These are phyloP conservation scores for Lactuca saligna DNA, from an alignment of 129 eudicot species.

Conservation along the genomic window DNA sequence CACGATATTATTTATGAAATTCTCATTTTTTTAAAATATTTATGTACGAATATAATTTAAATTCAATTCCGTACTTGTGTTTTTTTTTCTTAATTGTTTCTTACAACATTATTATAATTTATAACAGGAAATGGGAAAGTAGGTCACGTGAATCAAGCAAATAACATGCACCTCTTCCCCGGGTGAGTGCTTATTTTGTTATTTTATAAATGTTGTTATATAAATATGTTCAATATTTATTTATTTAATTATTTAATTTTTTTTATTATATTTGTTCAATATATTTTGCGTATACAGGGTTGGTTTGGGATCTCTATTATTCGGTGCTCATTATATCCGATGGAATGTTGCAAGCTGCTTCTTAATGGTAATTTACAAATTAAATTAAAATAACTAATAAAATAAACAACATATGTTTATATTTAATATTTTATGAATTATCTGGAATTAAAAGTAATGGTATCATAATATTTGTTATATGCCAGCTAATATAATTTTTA, in stretches of 20 bases:
- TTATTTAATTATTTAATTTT: background rate
- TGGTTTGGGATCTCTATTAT: constrained; percentile 92
- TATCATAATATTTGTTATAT: background rate
- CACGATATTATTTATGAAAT: background rate
- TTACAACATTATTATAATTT: background rate
- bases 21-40: background rate
- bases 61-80: background rate
- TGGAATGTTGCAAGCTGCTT: constrained; percentile 94
- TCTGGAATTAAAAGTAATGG: constrained; percentile 4
- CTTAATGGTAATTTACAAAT: constrained; percentile 73
- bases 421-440: background rate
- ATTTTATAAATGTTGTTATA: background rate
- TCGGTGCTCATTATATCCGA: constrained; percentile 97
- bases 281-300: constrained; percentile 50
- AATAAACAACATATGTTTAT: background rate
- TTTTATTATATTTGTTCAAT: constrained; percentile 3
- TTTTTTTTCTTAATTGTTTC: background rate
- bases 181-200: constrained; percentile 54
- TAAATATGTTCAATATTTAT: background rate
- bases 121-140: constrained; percentile 82
- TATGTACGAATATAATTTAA: background rate
- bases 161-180: constrained; percentile 97
- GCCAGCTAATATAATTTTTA: constrained; percentile 3
- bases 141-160: constrained; percentile 98
- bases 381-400: no score